Evolutionary conservation across 139 green algal genomes (phyloP), one percentile per base, ranked within the genome.

Genomic region (Micromonas commoda): DNA sequence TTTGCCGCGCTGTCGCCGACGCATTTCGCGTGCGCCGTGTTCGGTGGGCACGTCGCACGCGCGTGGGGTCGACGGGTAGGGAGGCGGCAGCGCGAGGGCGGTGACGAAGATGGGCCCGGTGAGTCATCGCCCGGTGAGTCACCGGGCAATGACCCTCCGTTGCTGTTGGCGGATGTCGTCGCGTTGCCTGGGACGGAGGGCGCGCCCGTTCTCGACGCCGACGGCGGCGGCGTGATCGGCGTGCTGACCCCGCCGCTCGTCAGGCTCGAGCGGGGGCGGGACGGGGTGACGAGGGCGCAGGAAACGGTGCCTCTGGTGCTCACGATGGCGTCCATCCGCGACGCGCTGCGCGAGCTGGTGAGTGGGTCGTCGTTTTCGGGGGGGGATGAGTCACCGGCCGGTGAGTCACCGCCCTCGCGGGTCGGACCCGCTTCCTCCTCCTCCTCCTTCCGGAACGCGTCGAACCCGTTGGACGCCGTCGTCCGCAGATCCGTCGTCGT

Each of bases 201-300:
- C 28, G 66, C 9, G 6, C 20, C n/a, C 6, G 31, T 73, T 16
- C 21, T 39, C 20, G 66, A 73, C 66, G 66, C 26, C 32, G 66
- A n/a, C n/a, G n/a, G 31, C 31, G 66, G 66, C 21, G 32, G 21
- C 21, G 24, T 73, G 66, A 9, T 73, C 32, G 66, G 66, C 20
- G 9, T 73, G 66, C 66, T 73, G 26, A 31, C 32, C 6, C 66
- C 66, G 66, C 66, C 66, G 66, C 66, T 73, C 21, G 45, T 57
- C n/a, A n/a, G n/a, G n/a, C n/a, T n/a, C n/a, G n/a, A n/a, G n/a
- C n/a, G n/a, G n/a, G n/a, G 45, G 45, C 45, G 45, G 16, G 45
- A 57, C 9, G 45, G 16, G 45, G 45, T 16, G 45, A 16, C 45
- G 45, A 16, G 1, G 39, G 68, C 3, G 23, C 32, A 23, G 69